A percentile compares a stretch with the other conserved stretches of the same genome.
Conservation (phyloP, 495 filamentous ascomycete genomes). For the Xylona heveae region DNA sequence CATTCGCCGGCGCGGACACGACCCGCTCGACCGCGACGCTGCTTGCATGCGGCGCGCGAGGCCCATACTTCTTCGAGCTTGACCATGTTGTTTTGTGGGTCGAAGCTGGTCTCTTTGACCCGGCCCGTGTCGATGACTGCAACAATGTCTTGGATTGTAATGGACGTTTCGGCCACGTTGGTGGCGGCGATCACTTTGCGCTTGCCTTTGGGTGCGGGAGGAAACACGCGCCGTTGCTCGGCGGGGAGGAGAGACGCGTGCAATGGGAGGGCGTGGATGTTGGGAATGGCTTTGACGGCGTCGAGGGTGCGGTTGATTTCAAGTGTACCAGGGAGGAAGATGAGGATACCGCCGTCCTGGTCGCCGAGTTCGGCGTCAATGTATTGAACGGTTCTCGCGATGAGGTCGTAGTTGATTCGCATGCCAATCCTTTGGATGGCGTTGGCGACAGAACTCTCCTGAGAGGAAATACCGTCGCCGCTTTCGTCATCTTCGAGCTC, state of each 20-base stretch:
- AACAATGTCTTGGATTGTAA: conserved; percentile 93
- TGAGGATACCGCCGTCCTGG: conserved; percentile 66
- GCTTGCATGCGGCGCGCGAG: conserved; percentile 83
- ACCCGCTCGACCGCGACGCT: conserved; percentile 86
- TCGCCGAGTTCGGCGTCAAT: conserved; percentile 57
- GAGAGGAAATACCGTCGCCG: conserved; percentile 11
- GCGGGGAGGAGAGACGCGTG: conserved; percentile 77
- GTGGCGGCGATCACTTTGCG: conserved; percentile 86
- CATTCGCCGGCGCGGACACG: conserved; percentile 77
- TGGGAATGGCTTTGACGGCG: conserved; percentile 41
- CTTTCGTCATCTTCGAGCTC: conserved; percentile 14
- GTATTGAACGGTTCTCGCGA: conserved; percentile 50
- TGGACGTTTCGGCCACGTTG: conserved; percentile 94
- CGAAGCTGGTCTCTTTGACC: conserved; percentile 92
- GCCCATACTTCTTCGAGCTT: conserved; percentile 90
- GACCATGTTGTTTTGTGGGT: conserved; percentile 83
- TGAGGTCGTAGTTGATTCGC: conserved; percentile 81
- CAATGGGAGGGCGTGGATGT: conserved; percentile 62
- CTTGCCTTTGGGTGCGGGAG: conserved; percentile 49
- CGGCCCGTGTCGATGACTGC: conserved; percentile 89
- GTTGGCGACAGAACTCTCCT: conserved; percentile 27
- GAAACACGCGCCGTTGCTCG: conserved; percentile 77
- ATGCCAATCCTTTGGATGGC: conserved; percentile 57
- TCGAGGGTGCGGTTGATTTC: conserved; percentile 75
- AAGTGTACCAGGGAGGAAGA: conserved; percentile 71